These are phyloP conservation scores for Aleurites moluccanus DNA, from an alignment of 441 rosid genomes.

Conservation along the genomic window DNA sequence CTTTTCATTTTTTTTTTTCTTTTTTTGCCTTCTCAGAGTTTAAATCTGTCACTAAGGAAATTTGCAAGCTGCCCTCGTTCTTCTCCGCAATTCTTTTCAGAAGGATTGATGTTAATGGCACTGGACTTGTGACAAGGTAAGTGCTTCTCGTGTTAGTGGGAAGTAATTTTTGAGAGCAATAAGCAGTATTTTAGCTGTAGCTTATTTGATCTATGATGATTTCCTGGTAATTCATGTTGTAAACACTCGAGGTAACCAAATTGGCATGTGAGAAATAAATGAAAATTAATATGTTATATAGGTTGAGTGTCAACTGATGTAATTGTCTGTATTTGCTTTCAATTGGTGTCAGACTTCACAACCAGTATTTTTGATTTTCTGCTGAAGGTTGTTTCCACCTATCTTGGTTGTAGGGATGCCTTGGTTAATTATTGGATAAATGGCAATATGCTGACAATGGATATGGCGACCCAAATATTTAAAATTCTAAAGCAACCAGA, in stretches of 20 bases:
- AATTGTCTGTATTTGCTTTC: not conserved
- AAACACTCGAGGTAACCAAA: not conserved
- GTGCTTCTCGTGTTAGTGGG: conserved; percentile 15
- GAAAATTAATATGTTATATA: not conserved
- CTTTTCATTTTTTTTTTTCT: conserved; percentile 17
- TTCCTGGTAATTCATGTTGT: not conserved
- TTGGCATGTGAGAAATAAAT: not conserved
- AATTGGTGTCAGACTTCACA: not conserved
- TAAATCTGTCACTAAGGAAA: conserved; percentile 80
- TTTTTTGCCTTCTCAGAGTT: conserved; percentile 62
- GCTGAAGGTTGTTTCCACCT: not conserved
- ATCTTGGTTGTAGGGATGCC: conserved; percentile 59
- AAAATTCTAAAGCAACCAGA: conserved; percentile 79
- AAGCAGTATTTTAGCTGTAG: not conserved
- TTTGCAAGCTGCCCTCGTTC: conserved; percentile 97
- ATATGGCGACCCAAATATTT: conserved; percentile 75
- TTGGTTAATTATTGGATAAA: conserved; percentile 88
- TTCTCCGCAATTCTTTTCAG: conserved; percentile 76
- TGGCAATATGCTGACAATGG: conserved; percentile 79
- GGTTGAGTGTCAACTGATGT: not conserved
- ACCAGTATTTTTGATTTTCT: not conserved
- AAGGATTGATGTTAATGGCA: conserved; percentile 67
- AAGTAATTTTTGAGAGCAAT: not conserved
- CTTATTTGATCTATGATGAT: not conserved
- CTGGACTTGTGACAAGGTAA: conserved; percentile 80